Conservation (phyloP, 441 rosid species). For the Iberis amara region DNA sequence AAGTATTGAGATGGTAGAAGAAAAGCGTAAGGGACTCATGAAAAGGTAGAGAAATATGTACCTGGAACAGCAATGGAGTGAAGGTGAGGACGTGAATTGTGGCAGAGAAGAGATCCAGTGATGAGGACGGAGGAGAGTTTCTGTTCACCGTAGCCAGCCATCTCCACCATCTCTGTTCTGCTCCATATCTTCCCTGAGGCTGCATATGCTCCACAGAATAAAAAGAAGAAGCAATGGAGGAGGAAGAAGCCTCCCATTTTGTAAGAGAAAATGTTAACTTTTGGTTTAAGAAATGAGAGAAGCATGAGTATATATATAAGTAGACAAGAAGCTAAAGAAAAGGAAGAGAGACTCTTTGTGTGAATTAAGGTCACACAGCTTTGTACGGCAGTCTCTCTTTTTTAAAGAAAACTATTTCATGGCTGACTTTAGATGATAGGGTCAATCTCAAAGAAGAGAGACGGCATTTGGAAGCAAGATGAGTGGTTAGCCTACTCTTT, state of each 20-base stretch:
- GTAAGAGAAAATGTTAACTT: not conserved
- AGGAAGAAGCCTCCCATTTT: slow-evolving; percentile 24
- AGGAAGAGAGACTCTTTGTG: too few species aligned
- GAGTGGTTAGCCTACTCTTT: slow-evolving; percentile 33
- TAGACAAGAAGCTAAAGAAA: too few species aligned
- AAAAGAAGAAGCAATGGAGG: slow-evolving; percentile 28
- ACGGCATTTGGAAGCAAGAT: slow-evolving; percentile 33
- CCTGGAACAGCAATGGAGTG: slow-evolving; percentile 69
- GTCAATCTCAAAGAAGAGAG: slow-evolving; percentile 18
- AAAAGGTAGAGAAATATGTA: not conserved
- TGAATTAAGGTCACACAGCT: too few species aligned
- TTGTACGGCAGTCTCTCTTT: not conserved
- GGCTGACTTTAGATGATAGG: slow-evolving; percentile 23
- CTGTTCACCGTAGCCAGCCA: slow-evolving; percentile 90
- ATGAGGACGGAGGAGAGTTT: slow-evolving; percentile 76
- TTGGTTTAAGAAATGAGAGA: not conserved
- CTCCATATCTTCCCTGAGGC: slow-evolving; percentile 30
- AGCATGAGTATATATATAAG: too few species aligned
- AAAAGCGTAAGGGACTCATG: not conserved
- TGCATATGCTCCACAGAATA: slow-evolving; percentile 24
- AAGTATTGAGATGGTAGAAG: slow-evolving; percentile 4
- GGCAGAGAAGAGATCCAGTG: slow-evolving; percentile 60
- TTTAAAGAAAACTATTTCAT: not conserved
- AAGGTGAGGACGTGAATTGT: slow-evolving; percentile 37
- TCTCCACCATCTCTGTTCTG: slow-evolving; percentile 63